These are phyloP conservation scores for Yarrowia galli DNA, from an alignment of 1,139 yeast species.

Conservation along the genomic window DNA sequence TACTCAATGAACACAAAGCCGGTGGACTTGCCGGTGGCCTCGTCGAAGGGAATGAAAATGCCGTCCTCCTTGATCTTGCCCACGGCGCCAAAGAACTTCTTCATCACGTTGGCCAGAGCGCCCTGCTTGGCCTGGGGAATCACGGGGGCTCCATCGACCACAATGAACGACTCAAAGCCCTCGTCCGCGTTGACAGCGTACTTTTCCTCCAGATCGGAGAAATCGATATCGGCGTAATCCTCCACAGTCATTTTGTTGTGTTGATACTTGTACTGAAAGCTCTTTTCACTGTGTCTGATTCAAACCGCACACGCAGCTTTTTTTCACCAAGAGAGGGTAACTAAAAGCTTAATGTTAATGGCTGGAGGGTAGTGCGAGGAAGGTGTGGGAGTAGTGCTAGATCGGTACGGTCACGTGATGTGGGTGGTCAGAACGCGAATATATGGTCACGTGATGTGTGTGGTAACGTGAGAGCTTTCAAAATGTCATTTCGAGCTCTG, in stretches of 20 bases:
- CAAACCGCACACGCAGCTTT: slow-evolving; percentile 6
- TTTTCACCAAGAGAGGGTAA: slow-evolving; percentile 36
- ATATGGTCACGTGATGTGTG: not conserved
- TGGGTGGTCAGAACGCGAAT: not conserved
- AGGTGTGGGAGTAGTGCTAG: not conserved
- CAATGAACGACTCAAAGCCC: slow-evolving; percentile 79
- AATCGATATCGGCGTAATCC: slow-evolving; percentile 69
- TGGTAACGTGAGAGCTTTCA: not conserved
- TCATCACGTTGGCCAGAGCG: slow-evolving; percentile 82
- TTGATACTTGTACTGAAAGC: not conserved
- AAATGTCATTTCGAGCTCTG: not conserved
- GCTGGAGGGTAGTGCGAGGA: not conserved
- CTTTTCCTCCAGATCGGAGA: slow-evolving; percentile 83
- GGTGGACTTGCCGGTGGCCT: slow-evolving; percentile 75
- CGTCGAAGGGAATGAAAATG: slow-evolving; percentile 79
- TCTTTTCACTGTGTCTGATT: not conserved
- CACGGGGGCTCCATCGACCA: slow-evolving; percentile 94
- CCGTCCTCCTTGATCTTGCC: slow-evolving; percentile 73
- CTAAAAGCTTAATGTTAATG: slow-evolving; percentile 14
- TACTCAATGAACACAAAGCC: slow-evolving; percentile 91
- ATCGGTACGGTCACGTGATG: slow-evolving; percentile 6
- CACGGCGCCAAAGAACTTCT: slow-evolving; percentile 76
- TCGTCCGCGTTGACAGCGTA: slow-evolving; percentile 67
- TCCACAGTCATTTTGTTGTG: slow-evolving; percentile 26
- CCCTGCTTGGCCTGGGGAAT: slow-evolving; percentile 92